Conservation (phyloP, 768 basidiomycete genomes). For the Chalciporus sphaerocephalus region DNA sequence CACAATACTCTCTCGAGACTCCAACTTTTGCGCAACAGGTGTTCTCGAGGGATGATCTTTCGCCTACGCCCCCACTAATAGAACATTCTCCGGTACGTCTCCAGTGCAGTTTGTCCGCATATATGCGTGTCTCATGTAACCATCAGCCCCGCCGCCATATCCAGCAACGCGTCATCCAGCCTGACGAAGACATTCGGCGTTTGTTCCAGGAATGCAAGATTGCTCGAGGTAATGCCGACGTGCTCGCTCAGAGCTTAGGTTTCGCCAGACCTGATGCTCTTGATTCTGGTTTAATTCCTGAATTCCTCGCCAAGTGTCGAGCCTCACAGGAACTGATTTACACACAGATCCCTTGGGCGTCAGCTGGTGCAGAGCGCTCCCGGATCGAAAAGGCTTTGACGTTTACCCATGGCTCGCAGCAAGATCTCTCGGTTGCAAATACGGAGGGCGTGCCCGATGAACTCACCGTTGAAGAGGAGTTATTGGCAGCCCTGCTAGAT, state of each 20-base stretch:
- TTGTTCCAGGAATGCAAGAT: conserved; percentile 84
- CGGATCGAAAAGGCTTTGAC: conserved; percentile 34
- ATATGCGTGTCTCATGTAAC: background rate
- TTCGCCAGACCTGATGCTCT: conserved; percentile 70
- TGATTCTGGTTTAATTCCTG: conserved; percentile 61
- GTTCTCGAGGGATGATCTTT: conserved; percentile 26
- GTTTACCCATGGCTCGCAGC: conserved; percentile 17
- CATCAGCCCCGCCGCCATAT: conserved; percentile 7
- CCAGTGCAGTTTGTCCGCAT: background rate
- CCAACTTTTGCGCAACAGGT: conserved; percentile 39
- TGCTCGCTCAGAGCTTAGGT: conserved; percentile 68
- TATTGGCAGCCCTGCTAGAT: conserved; percentile 66
- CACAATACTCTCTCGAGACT: conserved; percentile 30
- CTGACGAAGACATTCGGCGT: conserved; percentile 79
- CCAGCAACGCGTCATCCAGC: conserved; percentile 52
- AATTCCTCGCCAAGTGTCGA: conserved; percentile 76
- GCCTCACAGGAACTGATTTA: conserved; percentile 80
- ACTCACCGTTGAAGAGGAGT: conserved; percentile 66
- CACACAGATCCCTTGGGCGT: conserved; percentile 89
- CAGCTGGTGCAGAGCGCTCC: conserved; percentile 73
- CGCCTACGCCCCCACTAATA: conserved; percentile 26
- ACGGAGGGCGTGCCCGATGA: conserved; percentile 37
- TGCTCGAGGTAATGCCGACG: conserved; percentile 72
- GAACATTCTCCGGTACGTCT: conserved; percentile 20
- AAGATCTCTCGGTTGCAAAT: conserved; percentile 19